Evolutionary conservation across 2,329 filamentous ascomycete species (phyloP).

Genomic region (Monilinia fructicola): DNA sequence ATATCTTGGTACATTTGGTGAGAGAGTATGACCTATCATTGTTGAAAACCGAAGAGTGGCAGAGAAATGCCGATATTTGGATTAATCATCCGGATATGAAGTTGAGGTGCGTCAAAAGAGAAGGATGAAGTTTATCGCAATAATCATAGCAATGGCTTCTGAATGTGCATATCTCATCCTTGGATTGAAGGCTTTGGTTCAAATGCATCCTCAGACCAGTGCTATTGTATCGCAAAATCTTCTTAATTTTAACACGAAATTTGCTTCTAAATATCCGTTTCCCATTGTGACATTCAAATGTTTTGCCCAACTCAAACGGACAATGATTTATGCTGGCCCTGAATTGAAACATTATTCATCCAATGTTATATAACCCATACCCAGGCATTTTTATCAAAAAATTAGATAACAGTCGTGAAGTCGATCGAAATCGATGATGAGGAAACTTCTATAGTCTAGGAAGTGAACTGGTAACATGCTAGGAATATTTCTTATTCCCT

Average conservation of each 20-base stretch:
- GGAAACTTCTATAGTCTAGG: not conserved
- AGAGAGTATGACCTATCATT: constrained; percentile 11
- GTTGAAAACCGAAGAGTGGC: constrained; percentile 15
- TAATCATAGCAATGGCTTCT: not conserved
- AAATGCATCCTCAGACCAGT: not conserved
- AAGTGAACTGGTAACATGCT: not conserved
- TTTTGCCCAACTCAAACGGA: not conserved
- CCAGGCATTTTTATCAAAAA: not conserved
- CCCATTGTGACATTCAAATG: not conserved
- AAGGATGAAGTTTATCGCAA: not conserved
- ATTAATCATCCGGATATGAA: constrained; percentile 23
- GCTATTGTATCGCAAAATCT: not conserved
- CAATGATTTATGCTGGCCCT: no score
- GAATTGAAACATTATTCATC: not conserved
- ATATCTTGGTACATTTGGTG: constrained; percentile 22
- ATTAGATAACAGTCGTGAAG: not conserved
- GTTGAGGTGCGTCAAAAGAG: constrained; percentile 19
- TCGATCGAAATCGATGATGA: not conserved
- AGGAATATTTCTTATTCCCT: not conserved
- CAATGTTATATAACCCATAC: not conserved
- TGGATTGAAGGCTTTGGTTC: not conserved
- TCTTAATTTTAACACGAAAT: not conserved
- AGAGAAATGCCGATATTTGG: constrained; percentile 18
- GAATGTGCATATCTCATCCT: not conserved
- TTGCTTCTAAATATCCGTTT: not conserved